A percentile compares a stretch with the other conserved stretches of the same genome.
phyloP scores from a whole-genome alignment of 345 rosid species.

The Fremontodendron californicum region DNA sequence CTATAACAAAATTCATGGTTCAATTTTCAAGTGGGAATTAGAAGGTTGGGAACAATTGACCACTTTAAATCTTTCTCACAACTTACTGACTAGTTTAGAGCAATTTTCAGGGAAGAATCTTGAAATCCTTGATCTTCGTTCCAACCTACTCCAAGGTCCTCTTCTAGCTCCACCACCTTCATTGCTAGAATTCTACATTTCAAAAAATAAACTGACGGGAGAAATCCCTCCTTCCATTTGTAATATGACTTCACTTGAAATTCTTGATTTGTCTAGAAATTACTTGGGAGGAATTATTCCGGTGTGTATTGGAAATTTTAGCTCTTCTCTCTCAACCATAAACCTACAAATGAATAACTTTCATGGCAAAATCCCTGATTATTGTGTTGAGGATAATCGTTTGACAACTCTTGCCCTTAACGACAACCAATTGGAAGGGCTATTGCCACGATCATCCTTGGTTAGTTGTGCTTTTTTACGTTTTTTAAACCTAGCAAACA shows the following conservation, averaged over 20 bases:
- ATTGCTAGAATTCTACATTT: not conserved
- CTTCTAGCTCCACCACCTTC: rapidly evolving
- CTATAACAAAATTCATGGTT: not conserved
- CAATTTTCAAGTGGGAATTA: not conserved
- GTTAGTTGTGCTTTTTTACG: not conserved
- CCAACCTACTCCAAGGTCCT: not conserved
- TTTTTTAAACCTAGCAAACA: constrained; percentile 15
- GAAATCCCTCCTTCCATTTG: constrained; percentile 10
- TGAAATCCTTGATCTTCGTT: not conserved
- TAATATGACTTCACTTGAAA: not conserved
- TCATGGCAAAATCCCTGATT: not conserved
- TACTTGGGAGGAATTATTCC: constrained; percentile 5
- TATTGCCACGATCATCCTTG: constrained; percentile 16
- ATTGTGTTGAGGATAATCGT: not conserved
- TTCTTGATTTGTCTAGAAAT: constrained; percentile 11
- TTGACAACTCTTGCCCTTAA: constrained; percentile 14
- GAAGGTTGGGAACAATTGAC: not conserved
- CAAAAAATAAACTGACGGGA: constrained; percentile 21
- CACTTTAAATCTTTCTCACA: not conserved
- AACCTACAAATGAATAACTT: constrained; percentile 10
- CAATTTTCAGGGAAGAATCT: not conserved
- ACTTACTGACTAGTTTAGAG: not conserved
- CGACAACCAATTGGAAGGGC: constrained; percentile 11
- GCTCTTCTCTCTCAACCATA: not conserved
- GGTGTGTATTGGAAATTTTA: not conserved